Base-by-base conservation (phyloP, 768 basidiomycete genomes). In the Termitomyces sp. region DNA sequence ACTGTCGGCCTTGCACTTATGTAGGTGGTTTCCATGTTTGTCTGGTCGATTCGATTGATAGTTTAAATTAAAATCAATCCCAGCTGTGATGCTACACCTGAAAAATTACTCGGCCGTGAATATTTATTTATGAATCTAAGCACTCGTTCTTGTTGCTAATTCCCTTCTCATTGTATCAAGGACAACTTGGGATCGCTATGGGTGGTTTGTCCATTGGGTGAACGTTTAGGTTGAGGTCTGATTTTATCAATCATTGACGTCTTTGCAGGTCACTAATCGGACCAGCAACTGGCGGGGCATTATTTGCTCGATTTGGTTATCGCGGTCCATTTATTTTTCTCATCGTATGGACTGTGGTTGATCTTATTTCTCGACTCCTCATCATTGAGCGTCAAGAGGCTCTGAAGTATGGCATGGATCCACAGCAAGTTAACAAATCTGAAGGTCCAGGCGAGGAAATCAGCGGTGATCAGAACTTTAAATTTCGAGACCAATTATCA, bases 131-230 rank as follows among this genome's bases (percentile, higher is more conserved):
- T 32, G 17, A 42, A 2, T n/a, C 9, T 3, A 34, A 17, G 35
- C 16, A 17, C 17, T 17, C n/a, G n/a, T 50, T 52, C 30, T 34
- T 2, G 12, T 27, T 10, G 34, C 17, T 51, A 12, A 42, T 4
- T 23, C 19, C 8, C 10, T 17, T 21, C 10, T 19, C 35, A 32
- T 19, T 14, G 8, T 43, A 25, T 28, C 9, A 25, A 80, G 84
- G 76, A 56, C 85, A 87, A 63, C 70, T 87, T 19, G 85, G 86
- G 0, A 68, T 84, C 37, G 80, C 82, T 5, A 84, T 86, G 78
- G 70, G 73, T 6, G 83, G 84, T 16, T 64, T 84, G 41, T 78
- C 82, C 16, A 55, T 81, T 23, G 84, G 85, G 81, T 83, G 57
- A 58, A 52, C 14, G 21, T 3, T 43, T 5, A 37, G 6, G 35